Evolutionary conservation across 2,329 filamentous ascomycete genomes (phyloP).

Genomic region (Fusarium sterilihyphosum): DNA sequence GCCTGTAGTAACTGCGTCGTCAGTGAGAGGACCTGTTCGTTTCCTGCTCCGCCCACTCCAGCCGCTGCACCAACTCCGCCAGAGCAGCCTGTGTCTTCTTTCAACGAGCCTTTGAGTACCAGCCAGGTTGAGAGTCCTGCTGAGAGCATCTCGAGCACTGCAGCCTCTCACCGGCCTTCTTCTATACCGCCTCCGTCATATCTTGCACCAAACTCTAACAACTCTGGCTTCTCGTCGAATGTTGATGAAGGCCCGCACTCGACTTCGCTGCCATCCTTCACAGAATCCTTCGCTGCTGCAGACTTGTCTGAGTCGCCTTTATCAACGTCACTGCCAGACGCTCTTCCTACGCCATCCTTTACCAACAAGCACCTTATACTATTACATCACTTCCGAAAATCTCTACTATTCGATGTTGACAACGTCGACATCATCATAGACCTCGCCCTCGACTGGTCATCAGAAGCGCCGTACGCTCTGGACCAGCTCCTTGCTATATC

Average conservation of each 20-base stretch:
- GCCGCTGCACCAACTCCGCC: conserved; percentile 12
- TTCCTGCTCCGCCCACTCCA: conserved; percentile 28
- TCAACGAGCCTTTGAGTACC: conserved; percentile 1
- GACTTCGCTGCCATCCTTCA: conserved; percentile 38
- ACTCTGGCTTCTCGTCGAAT: neutral
- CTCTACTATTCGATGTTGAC: conserved; percentile 38
- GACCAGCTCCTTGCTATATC: conserved; percentile 58
- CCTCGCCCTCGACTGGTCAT: conserved; percentile 47
- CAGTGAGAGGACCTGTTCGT: conserved; percentile 51
- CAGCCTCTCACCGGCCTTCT: conserved; percentile 10
- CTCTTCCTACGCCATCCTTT: conserved; percentile 41
- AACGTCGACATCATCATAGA: conserved; percentile 42
- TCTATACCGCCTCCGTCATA: conserved; percentile 29
- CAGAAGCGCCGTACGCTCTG: conserved; percentile 55
- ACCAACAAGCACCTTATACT: conserved; percentile 53
- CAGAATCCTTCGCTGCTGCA: conserved; percentile 21
- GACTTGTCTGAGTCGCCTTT: conserved; percentile 24
- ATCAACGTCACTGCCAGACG: conserved; percentile 15
- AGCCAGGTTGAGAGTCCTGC: conserved; percentile 37
- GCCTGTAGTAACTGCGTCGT: conserved; percentile 53
- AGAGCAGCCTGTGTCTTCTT: conserved; percentile 1
- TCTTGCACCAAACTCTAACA: neutral
- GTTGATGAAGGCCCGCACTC: conserved; percentile 13
- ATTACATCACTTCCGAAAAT: conserved; percentile 49
- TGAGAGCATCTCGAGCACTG: conserved; percentile 33